Evolutionary conservation across 139 green algal genomes (phyloP).

Genomic region (Picochlorum sp.): DNA sequence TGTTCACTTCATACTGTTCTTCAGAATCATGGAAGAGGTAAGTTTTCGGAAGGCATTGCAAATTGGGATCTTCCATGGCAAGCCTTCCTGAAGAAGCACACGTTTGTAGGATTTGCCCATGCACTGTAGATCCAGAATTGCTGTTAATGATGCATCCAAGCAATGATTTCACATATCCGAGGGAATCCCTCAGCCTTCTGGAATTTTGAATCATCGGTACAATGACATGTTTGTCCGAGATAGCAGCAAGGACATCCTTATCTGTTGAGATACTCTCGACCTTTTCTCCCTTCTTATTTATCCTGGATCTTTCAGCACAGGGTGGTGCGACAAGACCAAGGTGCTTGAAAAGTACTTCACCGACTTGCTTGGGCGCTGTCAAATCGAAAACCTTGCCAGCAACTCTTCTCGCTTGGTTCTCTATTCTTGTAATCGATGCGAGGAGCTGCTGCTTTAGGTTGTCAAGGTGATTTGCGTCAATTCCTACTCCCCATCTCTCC

Average conservation of each 20-base stretch:
- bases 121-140: neutral
- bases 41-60: constrained; percentile 48
- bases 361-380: neutral
- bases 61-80: constrained; percentile 61
- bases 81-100: constrained; percentile 58
- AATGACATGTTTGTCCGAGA: constrained; percentile 36
- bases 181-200: constrained; percentile 44
- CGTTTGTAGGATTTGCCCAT: constrained; percentile 51
- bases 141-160: constrained; percentile 5
- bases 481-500: neutral
- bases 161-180: neutral
- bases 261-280: neutral
- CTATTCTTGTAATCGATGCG: neutral
- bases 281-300: neutral
- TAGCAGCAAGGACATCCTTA: constrained; percentile 37
- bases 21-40: constrained; percentile 4
- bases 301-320: constrained; percentile 5
- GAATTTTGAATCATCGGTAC: constrained; percentile 46
- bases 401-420: neutral
- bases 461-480: neutral
- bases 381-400: neutral
- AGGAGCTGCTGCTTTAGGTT: neutral
- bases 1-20: neutral
- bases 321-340: constrained; percentile 1
- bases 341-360: neutral